Base-by-base conservation (phyloP, 1,284 basidiomycete genomes). In the Rhodotorula sp. region DNA sequence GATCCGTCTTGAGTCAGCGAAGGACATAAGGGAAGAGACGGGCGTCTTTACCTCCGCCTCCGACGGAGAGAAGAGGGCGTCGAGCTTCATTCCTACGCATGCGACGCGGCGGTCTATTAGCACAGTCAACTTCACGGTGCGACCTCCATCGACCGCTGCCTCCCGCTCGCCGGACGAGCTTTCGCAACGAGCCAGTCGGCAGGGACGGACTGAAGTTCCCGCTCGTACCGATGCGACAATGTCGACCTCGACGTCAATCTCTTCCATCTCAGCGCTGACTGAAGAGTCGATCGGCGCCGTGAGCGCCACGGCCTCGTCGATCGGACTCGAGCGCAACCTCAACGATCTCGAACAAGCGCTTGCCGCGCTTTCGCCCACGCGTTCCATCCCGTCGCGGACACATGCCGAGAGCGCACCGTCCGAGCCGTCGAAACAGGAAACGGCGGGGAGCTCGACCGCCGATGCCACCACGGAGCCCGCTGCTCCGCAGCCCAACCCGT, bases 281-380 rank as follows among this genome's bases (percentile, higher is more conserved):
- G 70, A 71, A 26, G 56, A 57, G 22, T 51, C 49, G 8, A n/a
- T 51, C 22, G n/a, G 49, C 22, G 56, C 20, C 8, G 61, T 12
- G n/a, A 53, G 26, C 49, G 61, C 42, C 17, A 59, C 61, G 6
- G 46, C 67, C 20, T 65, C 70, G 26, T 74, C 74, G 29, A 72
- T 51, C 49, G 49, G 49, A 69, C 64, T 77, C 42, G 72, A 73
- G 75, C 71, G 75, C 53, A 75, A 77, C 48, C 66, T 77, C 33
- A 72, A 77, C 62, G 74, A 77, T 33, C 71, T 77, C 57, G 77
- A 77, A 57, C 74, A 75, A 22, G 77, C 77, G 4, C 65, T 77
- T 49, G 71, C 67, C 4, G 75, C 77, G 44, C 67, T 77, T 3
- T 77, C 77, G 14, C 77, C 77, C 0, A n/a, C 49, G n/a, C 65